These are phyloP conservation scores for Centrapalus pauciflorus DNA, from an alignment of 129 eudicot genomes.

Conservation along the genomic window DNA sequence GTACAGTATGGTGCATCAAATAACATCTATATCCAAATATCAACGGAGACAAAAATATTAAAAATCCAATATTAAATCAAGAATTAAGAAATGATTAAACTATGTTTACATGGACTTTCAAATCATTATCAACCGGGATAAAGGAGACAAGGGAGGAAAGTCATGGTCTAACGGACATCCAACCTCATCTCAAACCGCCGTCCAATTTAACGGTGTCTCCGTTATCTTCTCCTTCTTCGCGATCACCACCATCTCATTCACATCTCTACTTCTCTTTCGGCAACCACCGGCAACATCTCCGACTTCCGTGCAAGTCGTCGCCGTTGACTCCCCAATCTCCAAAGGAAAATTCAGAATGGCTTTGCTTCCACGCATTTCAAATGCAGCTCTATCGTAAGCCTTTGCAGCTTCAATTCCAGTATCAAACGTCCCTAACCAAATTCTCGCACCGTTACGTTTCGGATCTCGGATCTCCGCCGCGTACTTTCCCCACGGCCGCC, in stretches of 20 bases:
- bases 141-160: background rate
- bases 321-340: background rate
- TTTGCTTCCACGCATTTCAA: constrained; percentile 19
- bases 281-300: background rate
- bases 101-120: no score
- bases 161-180: background rate
- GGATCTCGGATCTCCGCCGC: constrained; percentile 32
- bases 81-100: no score
- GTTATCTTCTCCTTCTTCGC: constrained; percentile 17
- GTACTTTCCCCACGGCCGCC: constrained; percentile 30
- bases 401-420: constrained; percentile 25
- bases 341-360: constrained; percentile 20
- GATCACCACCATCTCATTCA: constrained; percentile 9
- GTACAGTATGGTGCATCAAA: no score
- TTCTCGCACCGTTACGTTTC: constrained; percentile 23
- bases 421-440: constrained; percentile 23
- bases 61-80: no score
- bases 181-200: background rate
- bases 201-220: constrained; percentile 18
- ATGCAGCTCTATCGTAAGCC: constrained; percentile 25
- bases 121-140: constrained; percentile 13
- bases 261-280: constrained; percentile 15
- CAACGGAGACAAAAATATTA: no score
- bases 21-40: no score
- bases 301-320: background rate